phyloP scores from a whole-genome alignment of 371 early-diverging fungal species.

The Conidiobolus coronatus region DNA sequence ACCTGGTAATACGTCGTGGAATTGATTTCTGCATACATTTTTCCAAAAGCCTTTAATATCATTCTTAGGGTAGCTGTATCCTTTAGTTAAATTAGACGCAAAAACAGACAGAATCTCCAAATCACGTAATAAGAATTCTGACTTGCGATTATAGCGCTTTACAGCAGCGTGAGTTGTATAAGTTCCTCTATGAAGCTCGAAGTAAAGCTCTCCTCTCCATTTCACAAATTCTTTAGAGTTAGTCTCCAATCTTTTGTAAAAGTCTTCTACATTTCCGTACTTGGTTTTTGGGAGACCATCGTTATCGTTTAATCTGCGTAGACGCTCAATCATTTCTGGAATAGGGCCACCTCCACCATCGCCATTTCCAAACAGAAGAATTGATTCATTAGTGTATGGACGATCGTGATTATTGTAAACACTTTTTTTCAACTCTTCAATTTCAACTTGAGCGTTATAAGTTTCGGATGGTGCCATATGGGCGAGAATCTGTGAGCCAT shows the following conservation, averaged over 20 bases:
- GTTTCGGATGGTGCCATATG: slow-evolving; percentile 22
- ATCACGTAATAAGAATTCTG: slow-evolving; percentile 64
- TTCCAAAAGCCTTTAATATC: slow-evolving; percentile 75
- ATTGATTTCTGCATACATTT: slow-evolving; percentile 77
- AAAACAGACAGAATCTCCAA: slow-evolving; percentile 46
- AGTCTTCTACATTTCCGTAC: slow-evolving; percentile 46
- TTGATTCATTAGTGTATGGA: slow-evolving; percentile 50
- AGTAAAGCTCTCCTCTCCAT: slow-evolving; percentile 91
- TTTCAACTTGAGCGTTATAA: slow-evolving; percentile 7
- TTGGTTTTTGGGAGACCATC: slow-evolving; percentile 50
- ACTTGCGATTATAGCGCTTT: slow-evolving; percentile 65
- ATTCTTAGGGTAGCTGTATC: slow-evolving; percentile 31
- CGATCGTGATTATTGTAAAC: slow-evolving; percentile 63
- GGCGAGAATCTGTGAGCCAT: slow-evolving; percentile 16
- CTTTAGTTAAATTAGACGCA: slow-evolving; percentile 5
- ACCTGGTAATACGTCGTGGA: slow-evolving; percentile 91
- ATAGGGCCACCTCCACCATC: slow-evolving; percentile 95
- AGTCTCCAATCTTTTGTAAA: slow-evolving; percentile 50
- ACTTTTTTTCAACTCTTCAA: slow-evolving; percentile 11
- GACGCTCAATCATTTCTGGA: slow-evolving; percentile 63
- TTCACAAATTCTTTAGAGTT: slow-evolving; percentile 28
- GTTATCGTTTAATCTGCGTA: slow-evolving; percentile 42
- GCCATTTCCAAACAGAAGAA: slow-evolving; percentile 81
- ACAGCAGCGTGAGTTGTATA: slow-evolving; percentile 78
- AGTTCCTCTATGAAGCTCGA: slow-evolving; percentile 92